Evolutionary conservation across 116 monocot genomes (phyloP).

Genomic region (Cymodocea nodosa): DNA sequence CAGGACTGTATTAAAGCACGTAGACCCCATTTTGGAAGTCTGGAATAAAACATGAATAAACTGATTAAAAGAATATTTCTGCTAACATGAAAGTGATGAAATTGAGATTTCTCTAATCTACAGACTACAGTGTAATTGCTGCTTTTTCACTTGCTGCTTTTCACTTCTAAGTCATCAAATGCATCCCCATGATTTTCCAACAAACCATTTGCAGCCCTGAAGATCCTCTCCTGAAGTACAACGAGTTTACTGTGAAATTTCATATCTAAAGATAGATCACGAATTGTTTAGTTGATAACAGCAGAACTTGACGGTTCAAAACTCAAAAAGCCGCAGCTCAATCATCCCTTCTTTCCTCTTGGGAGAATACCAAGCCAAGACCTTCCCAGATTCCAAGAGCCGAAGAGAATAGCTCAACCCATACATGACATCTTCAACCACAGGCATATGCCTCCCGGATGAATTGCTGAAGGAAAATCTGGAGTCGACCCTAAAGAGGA

Average conservation of each 20-base stretch:
- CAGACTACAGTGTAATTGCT: too few species aligned
- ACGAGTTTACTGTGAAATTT: not conserved
- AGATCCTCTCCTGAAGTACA: not conserved
- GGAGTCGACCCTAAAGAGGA: slow-evolving; percentile 47
- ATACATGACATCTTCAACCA: slow-evolving; percentile 48
- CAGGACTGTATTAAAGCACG: too few species aligned
- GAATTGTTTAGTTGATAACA: not conserved
- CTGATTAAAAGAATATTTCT: too few species aligned
- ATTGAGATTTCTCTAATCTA: too few species aligned
- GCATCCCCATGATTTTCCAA: not conserved
- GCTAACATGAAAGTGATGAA: too few species aligned
- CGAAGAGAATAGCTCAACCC: slow-evolving; percentile 65
- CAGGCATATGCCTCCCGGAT: slow-evolving; percentile 30
- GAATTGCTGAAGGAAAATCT: slow-evolving; percentile 29
- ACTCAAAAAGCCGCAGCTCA: slow-evolving; percentile 61
- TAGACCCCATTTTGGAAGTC: too few species aligned
- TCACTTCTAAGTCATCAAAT: too few species aligned
- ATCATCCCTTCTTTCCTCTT: slow-evolving; percentile 78
- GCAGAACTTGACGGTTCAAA: slow-evolving; percentile 13
- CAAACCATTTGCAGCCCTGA: not conserved
- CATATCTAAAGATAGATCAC: not conserved
- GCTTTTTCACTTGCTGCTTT: too few species aligned
- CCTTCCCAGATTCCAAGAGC: slow-evolving; percentile 53
- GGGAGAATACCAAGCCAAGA: slow-evolving; percentile 72
- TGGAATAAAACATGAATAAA: too few species aligned